A percentile compares a stretch with the other conserved stretches of the same genome.
Conservation (phyloP, 116 monocot genomes). For the Dioscorea cayenensis region DNA sequence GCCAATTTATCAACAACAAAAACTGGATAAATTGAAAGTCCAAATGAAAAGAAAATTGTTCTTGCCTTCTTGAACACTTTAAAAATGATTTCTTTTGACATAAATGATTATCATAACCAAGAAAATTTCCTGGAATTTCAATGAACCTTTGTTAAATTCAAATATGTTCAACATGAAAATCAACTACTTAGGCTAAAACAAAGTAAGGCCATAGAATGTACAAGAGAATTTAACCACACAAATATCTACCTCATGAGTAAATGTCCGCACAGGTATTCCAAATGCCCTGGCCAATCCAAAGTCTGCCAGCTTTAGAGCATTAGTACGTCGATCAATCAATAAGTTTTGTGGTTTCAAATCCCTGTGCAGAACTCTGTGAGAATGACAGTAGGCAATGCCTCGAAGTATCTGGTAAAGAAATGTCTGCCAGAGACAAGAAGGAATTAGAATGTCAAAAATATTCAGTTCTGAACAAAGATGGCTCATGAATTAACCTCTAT, state of each 20-base stretch:
- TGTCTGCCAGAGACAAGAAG: constrained; percentile 27
- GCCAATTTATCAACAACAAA: background rate
- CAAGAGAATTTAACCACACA: background rate
- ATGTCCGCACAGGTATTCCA: constrained; percentile 94
- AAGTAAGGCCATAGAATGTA: too few species aligned
- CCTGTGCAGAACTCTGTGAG: constrained; percentile 72
- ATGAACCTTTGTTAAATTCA: background rate
- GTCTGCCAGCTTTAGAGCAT: constrained; percentile 91
- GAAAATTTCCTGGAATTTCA: background rate
- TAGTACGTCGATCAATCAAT: constrained; percentile 79
- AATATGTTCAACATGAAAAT: background rate
- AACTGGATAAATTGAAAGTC: background rate
- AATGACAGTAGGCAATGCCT: constrained; percentile 68
- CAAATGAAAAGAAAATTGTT: background rate
- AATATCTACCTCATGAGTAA: constrained; percentile 81
- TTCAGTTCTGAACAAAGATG: background rate
- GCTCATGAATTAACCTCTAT: background rate
- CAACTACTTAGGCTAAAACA: background rate
- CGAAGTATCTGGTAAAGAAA: constrained; percentile 71
- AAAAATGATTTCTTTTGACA: background rate
- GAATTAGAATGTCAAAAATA: background rate
- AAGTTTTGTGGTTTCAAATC: constrained; percentile 79
- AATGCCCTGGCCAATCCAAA: constrained; percentile 96
- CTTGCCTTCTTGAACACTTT: background rate
- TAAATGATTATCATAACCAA: background rate